Evolutionary conservation across 352 stramenopile genomes (phyloP), one percentile per base, ranked within the genome.

Genomic region (Vaucheria bursata): DNA sequence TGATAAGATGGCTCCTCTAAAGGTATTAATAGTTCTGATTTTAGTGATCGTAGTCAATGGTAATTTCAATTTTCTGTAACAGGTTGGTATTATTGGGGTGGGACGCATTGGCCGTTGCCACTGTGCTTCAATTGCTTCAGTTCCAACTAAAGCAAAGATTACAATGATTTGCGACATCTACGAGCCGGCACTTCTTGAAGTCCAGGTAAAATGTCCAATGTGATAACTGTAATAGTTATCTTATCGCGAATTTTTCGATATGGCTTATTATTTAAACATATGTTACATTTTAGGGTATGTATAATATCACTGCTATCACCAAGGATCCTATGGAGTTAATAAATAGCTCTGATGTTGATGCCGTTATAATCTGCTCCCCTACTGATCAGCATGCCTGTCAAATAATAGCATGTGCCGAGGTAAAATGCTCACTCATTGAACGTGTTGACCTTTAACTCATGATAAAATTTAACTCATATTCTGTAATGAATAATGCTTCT

Each of bases 331-430:
- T 91, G 59, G 92, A 97, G n/a, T 88, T 97, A 5, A 92, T 98
- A 75, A 86, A 85, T 5, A 88, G 97, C 79, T 91, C 92, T 0
- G 90, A 95, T 8, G 89, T 97, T 38, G 92, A 98, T 84, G 94
- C 93, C 8, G 92, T 98, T 7, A 89, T 95, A 87, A 97, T 98
- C 86, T 98, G 94, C 85, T 97, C 93, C 7, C 94, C 94, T 0
- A 97, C 91, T 18, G 85, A 89, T 35, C 91, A 88, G 70, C 94
- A 98, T 87, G 94, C 93, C 8, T 89, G 96, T 78, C 94, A 97
- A 87, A 97, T 97, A 82, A 93, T 95, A 52, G 72, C 65, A 36
- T 72, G 65, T 38, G 65, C 65, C 8, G 65, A 25, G 12, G 65
- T 34, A 68, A 68, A 25, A 18, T 59, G 12, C 45, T 25, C 12